A percentile compares a stretch with the other conserved stretches of the same genome.
Evolutionary conservation across 2,329 filamentous ascomycete species (phyloP).

Genomic region (Dactylellina drechsleri): DNA sequence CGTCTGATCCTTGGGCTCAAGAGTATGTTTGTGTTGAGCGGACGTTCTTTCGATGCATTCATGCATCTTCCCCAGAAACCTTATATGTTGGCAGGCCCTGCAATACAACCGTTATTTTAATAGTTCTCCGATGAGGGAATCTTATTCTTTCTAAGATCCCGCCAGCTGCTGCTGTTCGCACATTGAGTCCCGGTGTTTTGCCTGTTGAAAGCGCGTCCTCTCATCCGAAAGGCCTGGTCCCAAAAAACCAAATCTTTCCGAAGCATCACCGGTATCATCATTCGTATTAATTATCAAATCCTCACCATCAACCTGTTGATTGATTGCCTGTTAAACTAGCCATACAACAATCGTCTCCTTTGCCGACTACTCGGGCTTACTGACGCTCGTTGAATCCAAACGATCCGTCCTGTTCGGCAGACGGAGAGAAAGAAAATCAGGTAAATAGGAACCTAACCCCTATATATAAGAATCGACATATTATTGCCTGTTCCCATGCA

Average conservation of each 20-base stretch:
- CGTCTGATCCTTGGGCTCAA: constrained; percentile 8
- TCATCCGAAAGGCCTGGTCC: neutral
- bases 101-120: constrained; percentile 44
- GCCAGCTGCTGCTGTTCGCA: neutral
- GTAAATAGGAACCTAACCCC: neutral
- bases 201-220: neutral
- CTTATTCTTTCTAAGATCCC: neutral
- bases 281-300: neutral
- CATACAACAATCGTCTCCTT: constrained; percentile 26
- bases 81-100: constrained; percentile 25
- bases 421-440: constrained; percentile 1
- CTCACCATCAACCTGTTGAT: neutral
- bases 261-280: neutral
- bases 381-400: neutral
- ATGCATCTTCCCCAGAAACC: constrained; percentile 50
- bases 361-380: constrained; percentile 16
- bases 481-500: neutral
- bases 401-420: constrained; percentile 2
- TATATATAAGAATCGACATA: neutral
- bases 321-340: constrained; percentile 27
- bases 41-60: constrained; percentile 47
- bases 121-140: neutral
- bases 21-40: constrained; percentile 34
- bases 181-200: neutral
- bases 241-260: constrained; percentile 1